Evolutionary conservation across 2,329 filamentous ascomycete genomes (phyloP), one percentile per base, ranked within the genome.

Genomic region (Botryotinia convoluta): DNA sequence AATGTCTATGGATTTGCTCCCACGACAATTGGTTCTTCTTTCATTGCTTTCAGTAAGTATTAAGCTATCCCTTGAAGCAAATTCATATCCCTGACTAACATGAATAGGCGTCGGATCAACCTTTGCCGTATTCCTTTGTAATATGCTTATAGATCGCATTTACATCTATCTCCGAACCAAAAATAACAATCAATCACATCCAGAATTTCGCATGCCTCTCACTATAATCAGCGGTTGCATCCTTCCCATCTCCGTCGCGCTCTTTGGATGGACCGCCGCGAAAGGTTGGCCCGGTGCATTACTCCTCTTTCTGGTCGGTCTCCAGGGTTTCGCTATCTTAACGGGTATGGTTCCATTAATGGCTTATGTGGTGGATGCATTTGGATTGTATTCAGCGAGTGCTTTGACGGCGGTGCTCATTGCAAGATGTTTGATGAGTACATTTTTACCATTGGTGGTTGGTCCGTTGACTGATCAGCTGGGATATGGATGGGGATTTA

Each of bases 171-270:
- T 80, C 4, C 29, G 68, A 18, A 67, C 73, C 45, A 77, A 75
- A 20, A 71, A 73, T 80, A 32, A 67, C 32, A 65, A 62, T 48
- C 72, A 68, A 5, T 45, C 37, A 22, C 32, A 62, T 4, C 90
- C 91, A 0, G 91, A 93, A 76, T 89, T 87, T 77, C 87, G 90
- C n/a, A 83, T 91, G 0, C 89, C 89, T 0, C 82, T 91, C 4
- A 86, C 89, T 80, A 78, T 88, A 18, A 81, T 86, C 0, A 87
- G 86, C 0, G 85, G 85, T 0, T 61, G 90, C 0, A 73, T 90
- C 2, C 59, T 91, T 0, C 90, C 90, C 0, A 80, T 89, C 20
- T 84, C 86, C 1, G 81, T 90, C 0, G 84, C 88, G 73, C 83
- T 86, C 77, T 90, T 89, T 77, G 88, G 88, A 44, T 90, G 87